phyloP scores from a whole-genome alignment of 2,329 filamentous ascomycete species.

The Diplocarpon rosae region DNA sequence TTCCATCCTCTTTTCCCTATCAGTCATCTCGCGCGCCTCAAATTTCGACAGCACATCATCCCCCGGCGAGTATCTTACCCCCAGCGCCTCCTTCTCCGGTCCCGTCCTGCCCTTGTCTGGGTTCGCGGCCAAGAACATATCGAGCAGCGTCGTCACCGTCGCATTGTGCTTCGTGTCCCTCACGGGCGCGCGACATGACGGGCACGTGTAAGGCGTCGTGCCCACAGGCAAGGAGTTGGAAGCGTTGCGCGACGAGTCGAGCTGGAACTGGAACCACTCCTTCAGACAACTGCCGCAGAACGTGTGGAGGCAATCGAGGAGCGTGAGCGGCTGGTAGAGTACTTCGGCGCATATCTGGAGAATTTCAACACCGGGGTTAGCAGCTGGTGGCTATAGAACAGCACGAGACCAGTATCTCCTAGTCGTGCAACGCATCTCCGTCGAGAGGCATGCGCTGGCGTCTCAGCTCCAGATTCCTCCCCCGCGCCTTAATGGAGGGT shows the following conservation, averaged over 20 bases:
- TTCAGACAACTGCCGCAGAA: slow-evolving; percentile 94
- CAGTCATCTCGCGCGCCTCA: slow-evolving; percentile 37
- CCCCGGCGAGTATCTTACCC: slow-evolving; percentile 65
- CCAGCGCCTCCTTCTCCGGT: slow-evolving; percentile 67
- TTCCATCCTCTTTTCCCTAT: slow-evolving; percentile 43
- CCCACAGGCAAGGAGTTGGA: slow-evolving; percentile 17
- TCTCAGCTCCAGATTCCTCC: background rate
- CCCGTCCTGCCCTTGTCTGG: slow-evolving; percentile 60
- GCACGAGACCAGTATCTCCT: background rate
- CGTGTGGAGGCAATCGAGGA: slow-evolving; percentile 88
- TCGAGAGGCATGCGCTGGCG: slow-evolving; percentile 2
- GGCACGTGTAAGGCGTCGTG: slow-evolving; percentile 62
- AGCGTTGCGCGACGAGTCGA: slow-evolving; percentile 18
- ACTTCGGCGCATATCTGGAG: slow-evolving; percentile 89
- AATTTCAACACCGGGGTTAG: slow-evolving; percentile 8
- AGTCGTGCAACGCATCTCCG: slow-evolving; percentile 9
- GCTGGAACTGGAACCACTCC: slow-evolving; percentile 85
- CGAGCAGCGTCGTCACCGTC: slow-evolving; percentile 76
- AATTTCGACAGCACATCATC: slow-evolving; percentile 66
- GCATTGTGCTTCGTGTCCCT: slow-evolving; percentile 85
- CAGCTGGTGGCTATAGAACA: background rate
- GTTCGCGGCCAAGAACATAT: slow-evolving; percentile 75
- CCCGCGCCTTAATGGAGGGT: slow-evolving; percentile 1
- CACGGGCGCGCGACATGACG: slow-evolving; percentile 79
- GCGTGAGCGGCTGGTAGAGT: slow-evolving; percentile 79